Base-by-base conservation (phyloP, 2,329 filamentous ascomycete species). In the Trichoderma breve region DNA sequence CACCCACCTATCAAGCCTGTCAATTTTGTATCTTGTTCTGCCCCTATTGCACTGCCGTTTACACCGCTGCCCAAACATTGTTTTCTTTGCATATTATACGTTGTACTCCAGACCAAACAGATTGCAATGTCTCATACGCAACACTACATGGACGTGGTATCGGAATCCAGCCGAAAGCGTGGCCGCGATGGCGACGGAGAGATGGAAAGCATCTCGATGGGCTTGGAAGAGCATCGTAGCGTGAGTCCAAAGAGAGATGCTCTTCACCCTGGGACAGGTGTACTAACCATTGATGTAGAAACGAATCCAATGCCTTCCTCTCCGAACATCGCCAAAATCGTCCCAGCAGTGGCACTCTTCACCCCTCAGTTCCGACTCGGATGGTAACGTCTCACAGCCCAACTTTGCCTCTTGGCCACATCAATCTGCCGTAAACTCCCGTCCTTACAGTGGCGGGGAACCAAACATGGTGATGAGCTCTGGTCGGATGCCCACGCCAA, bases 401-500 rank as follows among this genome's bases (percentile, higher is more conserved):
- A 76, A 80, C 72, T 76, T 81, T 73, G 78, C 79, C 47, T 75
- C 78, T 36, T 82, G 79, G 79, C 73, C 79, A 8, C 79, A 80
- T 7, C 75, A 76, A 15, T 72, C 76, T 12, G 70, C 73, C 14
- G 71, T 71, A 58, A 64, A 72, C 39, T 62, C 72, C 21, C 75
- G 74, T 14, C 39, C 71, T 9, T 73, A 76, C 21, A 73, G 75
- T 34, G 78, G 86, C 72, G 77, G 81, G 57, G 86, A 88, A 72
- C 84, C 86, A 79, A 85, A 88, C 73, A 86, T 88, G 86, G 82
- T 82, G 86, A 82, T 82, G 76, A 82, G 86, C 70, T 82, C 85
- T 72, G 47, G 78, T 76, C 86, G 87, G 62, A 85, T 89, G 79
- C 87, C 88, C 3, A 89, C 88, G 2, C 88, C 88, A 2, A 89